These are phyloP conservation scores for Xerocomellus amylosporus DNA, from an alignment of 768 basidiomycete species.

Conservation along the genomic window DNA sequence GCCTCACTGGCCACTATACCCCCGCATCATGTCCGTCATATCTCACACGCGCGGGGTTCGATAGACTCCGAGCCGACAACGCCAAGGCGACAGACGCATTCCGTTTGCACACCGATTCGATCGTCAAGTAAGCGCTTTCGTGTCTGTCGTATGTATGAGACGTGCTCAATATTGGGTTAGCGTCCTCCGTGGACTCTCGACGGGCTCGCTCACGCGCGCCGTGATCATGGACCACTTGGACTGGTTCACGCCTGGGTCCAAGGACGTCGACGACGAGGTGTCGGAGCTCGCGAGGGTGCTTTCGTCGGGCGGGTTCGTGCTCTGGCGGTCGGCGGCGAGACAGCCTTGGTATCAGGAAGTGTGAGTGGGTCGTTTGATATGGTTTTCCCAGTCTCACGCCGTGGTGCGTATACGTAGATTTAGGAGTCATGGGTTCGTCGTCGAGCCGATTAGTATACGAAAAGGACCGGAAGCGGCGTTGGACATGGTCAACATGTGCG, in stretches of 20 bases:
- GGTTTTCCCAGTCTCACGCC: background rate
- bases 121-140: conserved; percentile 49
- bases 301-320: conserved; percentile 55
- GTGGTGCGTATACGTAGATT: conserved; percentile 37
- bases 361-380: conserved; percentile 23
- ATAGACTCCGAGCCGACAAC: conserved; percentile 48
- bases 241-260: conserved; percentile 50
- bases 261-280: conserved; percentile 52
- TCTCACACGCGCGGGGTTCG: conserved; percentile 60
- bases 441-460: conserved; percentile 51
- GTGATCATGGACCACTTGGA: conserved; percentile 74
- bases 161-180: conserved; percentile 21
- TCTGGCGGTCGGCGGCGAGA: conserved; percentile 65
- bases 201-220: conserved; percentile 55
- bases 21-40: conserved; percentile 60
- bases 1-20: conserved; percentile 54
- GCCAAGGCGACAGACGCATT: conserved; percentile 49
- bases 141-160: background rate
- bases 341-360: conserved; percentile 63
- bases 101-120: conserved; percentile 70
- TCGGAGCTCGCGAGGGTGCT: conserved; percentile 53
- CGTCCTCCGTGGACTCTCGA: conserved; percentile 43
- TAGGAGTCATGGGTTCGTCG: conserved; percentile 49
- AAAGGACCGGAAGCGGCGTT: conserved; percentile 47
- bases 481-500: conserved; percentile 71